Evolutionary conservation across 768 basidiomycete species (phyloP), one percentile per base, ranked within the genome.

Genomic region (Leucocoprinus birnbaumii): DNA sequence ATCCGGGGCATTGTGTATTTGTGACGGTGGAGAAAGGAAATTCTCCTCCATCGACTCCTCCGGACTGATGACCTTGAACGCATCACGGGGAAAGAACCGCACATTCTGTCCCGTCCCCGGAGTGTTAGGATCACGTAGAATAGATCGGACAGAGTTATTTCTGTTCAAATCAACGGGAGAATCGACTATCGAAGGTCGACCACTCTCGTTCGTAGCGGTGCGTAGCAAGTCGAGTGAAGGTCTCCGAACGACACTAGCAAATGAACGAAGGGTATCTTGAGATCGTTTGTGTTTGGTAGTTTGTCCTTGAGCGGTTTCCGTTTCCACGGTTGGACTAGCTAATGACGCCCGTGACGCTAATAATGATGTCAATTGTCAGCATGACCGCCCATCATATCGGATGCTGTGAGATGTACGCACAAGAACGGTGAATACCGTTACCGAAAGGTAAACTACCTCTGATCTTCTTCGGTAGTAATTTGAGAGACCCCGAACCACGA

Each of bases 71-170:
- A 80, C 72, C 58, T 78, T 84, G 71, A 80, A 85, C 11, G 82
- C 84, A 51, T 87, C 83, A 24, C 83, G 77, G 24, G 87, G 82
- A 67, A 89, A 88, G 71, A 90, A 89, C 5, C 88, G 83, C 40
- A 90, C 88, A 57, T 83, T 89, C 64, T 85, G 84, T n/a, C 88
- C 87, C 10, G 86, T 87, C 3, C 84, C 87, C 14, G 88, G 88
- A 0, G 87, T 86, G 45, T 83, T 83, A 3, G 78, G 80, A 57
- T 85, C 83, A 40, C 86, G 84, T 24, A 90, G 75, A 59, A 90
- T 90, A 14, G 87, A 89, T 13, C 87, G 81, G 4, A 86, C 74
- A 11, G 87, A 88, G 50, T 76, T 78, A 55, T 68, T 75, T 55
- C 68, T 66, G 34, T 70, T 70, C n/a, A n/a, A n/a, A n/a, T 70